Percentiles rank a stretch among this genome's conserved stretches.
Evolutionary conservation across 2,329 filamentous ascomycete genomes (phyloP).

Genomic region (Alternaria dauci): DNA sequence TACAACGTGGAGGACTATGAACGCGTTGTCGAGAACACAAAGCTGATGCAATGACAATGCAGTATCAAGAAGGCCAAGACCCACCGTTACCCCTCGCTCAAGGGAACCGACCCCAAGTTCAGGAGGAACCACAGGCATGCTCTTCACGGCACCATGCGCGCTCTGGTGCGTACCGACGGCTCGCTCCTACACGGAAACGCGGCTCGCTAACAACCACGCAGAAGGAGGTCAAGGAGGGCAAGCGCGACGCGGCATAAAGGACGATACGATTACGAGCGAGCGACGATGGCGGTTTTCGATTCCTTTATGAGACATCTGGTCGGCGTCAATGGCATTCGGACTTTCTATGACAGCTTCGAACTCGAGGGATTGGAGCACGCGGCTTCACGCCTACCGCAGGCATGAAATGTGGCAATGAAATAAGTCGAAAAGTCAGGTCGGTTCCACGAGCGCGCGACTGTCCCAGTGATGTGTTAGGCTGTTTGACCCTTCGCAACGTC

Average conservation of each 20-base stretch:
- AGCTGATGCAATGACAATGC: constrained; percentile 37
- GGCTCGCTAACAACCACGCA: constrained; percentile 56
- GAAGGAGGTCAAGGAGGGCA: constrained; percentile 98
- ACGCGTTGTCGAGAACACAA: constrained; percentile 12
- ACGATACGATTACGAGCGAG: constrained; percentile 41
- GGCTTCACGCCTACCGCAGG: constrained; percentile 44
- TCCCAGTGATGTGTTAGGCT: constrained; percentile 34
- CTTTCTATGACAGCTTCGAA: constrained; percentile 49
- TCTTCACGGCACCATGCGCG: constrained; percentile 98
- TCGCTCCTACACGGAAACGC: neutral
- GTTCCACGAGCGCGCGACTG: constrained; percentile 27
- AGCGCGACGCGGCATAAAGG: constrained; percentile 82
- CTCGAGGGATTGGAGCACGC: constrained; percentile 43
- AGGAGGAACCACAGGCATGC: constrained; percentile 99
- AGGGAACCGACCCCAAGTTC: constrained; percentile 99
- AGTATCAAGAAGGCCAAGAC: constrained; percentile 99
- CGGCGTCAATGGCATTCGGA: constrained; percentile 54
- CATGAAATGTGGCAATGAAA: constrained; percentile 51
- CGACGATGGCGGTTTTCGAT: constrained; percentile 48
- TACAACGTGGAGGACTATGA: neutral
- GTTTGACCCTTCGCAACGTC: constrained; percentile 5
- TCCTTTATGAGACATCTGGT: constrained; percentile 52
- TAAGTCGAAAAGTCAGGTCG: constrained; percentile 47
- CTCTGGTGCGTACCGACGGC: constrained; percentile 74
- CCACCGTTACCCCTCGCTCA: constrained; percentile 97